A percentile compares a stretch with the other conserved stretches of the same genome.
phyloP scores from a whole-genome alignment of 352 stramenopile genomes.

The Globisporangium paddicum region DNA sequence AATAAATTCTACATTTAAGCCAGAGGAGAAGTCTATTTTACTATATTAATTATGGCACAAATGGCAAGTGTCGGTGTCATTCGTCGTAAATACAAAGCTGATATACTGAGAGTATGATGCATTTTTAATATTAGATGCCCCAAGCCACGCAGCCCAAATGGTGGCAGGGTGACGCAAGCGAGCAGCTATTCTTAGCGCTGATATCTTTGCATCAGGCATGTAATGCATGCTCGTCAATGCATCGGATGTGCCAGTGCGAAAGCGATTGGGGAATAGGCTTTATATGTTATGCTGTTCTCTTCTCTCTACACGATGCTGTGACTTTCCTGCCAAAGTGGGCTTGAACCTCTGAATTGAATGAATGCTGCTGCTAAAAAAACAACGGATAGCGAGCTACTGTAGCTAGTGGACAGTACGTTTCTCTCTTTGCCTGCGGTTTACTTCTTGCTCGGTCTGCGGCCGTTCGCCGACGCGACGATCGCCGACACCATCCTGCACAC shows the following conservation, averaged over 20 bases:
- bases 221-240: not conserved
- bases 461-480: conserved; percentile 69
- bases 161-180: not conserved
- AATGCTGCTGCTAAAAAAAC: not conserved
- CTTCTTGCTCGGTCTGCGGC: conserved; percentile 17
- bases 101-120: no score
- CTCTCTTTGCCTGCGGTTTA: not conserved
- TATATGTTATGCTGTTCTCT: not conserved
- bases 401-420: no score
- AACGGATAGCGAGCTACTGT: no score
- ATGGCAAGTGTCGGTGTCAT: no score
- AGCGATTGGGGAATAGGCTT: not conserved
- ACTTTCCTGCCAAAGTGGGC: not conserved
- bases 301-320: not conserved
- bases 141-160: no score
- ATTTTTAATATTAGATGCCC: no score
- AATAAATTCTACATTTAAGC: not conserved
- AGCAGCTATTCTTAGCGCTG: not conserved
- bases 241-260: not conserved
- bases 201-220: not conserved
- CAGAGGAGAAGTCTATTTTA: no score
- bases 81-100: no score
- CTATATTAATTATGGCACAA: not conserved
- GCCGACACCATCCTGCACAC: conserved; percentile 74
- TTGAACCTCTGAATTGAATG: not conserved